Evolutionary conservation across 768 basidiomycete species (phyloP).

Genomic region (Suillus weaverae): DNA sequence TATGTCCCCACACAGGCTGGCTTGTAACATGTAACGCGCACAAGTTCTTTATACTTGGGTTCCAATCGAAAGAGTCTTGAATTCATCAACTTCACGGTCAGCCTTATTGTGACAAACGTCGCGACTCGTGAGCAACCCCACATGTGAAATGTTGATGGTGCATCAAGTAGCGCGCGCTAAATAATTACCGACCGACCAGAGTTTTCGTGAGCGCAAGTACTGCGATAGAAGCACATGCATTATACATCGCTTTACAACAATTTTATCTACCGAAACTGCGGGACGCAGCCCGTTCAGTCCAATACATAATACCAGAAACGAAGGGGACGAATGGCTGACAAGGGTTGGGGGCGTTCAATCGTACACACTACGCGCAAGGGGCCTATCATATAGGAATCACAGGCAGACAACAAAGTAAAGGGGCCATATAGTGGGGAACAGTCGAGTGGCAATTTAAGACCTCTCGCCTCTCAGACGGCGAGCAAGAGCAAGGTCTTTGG

Average conservation of each 20-base stretch:
- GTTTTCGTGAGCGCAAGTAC: neutral
- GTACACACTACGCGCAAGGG: slow-evolving; percentile 31
- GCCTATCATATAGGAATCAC: slow-evolving; percentile 27
- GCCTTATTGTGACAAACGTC: neutral
- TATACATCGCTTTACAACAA: slow-evolving; percentile 27
- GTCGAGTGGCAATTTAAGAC: slow-evolving; percentile 44
- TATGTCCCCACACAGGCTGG: slow-evolving; percentile 42
- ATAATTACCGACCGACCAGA: neutral
- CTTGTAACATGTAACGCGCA: slow-evolving; percentile 5
- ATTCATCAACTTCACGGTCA: neutral
- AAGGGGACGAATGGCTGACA: neutral
- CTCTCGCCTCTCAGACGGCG: slow-evolving; percentile 86
- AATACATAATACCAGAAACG: slow-evolving; percentile 14
- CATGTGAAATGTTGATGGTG: neutral
- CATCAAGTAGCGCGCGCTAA: neutral
- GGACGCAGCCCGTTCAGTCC: slow-evolving; percentile 2
- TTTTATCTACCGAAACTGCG: slow-evolving; percentile 24
- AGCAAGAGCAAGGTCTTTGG: slow-evolving; percentile 87
- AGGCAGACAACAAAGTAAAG: slow-evolving; percentile 14
- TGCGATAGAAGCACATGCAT: slow-evolving; percentile 25
- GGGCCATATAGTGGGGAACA: slow-evolving; percentile 2
- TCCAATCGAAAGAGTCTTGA: neutral
- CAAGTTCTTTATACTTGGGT: neutral
- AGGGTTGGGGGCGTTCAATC: slow-evolving; percentile 15
- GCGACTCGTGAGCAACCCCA: neutral